A percentile compares a stretch with the other conserved stretches of the same genome.
These are phyloP conservation scores for Mycena latifolia DNA, from an alignment of 768 basidiomycete genomes.

Conservation along the genomic window DNA sequence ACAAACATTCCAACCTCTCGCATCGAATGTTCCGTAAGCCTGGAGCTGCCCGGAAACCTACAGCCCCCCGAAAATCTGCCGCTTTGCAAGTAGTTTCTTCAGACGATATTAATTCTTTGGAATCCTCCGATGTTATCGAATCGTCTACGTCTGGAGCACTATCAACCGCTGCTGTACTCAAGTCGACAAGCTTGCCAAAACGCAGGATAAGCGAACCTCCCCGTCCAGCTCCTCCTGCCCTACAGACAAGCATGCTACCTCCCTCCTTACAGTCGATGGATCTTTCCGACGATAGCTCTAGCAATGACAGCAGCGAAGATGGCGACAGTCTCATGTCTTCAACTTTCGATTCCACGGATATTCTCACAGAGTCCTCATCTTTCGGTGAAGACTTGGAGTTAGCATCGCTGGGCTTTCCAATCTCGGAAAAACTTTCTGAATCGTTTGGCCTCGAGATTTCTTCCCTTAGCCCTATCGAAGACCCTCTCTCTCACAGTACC, in stretches of 20 bases:
- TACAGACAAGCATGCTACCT: conserved; percentile 1
- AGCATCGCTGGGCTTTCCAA: conserved; percentile 6
- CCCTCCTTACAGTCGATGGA: conserved; percentile 15
- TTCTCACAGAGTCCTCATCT: conserved; percentile 19
- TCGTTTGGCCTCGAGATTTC: conserved; percentile 22
- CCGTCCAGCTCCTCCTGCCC: not conserved
- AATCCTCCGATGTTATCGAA: conserved; percentile 5
- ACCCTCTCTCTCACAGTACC: conserved; percentile 16
- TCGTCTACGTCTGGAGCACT: not conserved
- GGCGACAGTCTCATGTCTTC: conserved; percentile 14
- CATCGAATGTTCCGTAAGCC: conserved; percentile 45
- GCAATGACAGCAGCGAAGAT: conserved; percentile 26
- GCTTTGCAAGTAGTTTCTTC: not conserved
- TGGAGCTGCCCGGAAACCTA: conserved; percentile 13
- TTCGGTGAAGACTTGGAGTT: conserved; percentile 22
- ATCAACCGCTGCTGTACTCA: not conserved
- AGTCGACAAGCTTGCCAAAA: conserved; percentile 12
- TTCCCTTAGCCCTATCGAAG: conserved; percentile 13
- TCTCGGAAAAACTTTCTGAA: conserved; percentile 21
- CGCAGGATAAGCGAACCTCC: conserved; percentile 1
- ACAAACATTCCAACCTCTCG: conserved; percentile 67
- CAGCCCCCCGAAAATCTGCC: not conserved
- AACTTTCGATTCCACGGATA: conserved; percentile 16
- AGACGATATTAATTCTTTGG: not conserved
- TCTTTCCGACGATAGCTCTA: conserved; percentile 22